phyloP scores from a whole-genome alignment of 306 rosid species.

The Vigna reflexopilosa region DNA sequence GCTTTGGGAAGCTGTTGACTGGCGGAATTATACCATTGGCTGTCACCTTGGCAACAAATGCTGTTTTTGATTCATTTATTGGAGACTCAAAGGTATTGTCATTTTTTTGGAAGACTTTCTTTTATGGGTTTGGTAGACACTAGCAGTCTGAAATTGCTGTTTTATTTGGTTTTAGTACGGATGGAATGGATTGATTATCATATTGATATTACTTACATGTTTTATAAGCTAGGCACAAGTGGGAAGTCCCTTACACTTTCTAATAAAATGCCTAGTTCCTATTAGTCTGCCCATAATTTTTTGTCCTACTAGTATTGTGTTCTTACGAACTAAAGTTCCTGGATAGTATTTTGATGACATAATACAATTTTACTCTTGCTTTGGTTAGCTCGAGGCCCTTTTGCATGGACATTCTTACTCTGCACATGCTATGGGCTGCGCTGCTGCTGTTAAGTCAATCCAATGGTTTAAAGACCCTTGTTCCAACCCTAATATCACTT shows the following conservation, averaged over 20 bases:
- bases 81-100: constrained; percentile 87
- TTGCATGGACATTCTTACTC: constrained; percentile 95
- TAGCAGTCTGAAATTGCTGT: constrained; percentile 17
- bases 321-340: constrained; percentile 39
- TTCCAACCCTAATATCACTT: constrained; percentile 67
- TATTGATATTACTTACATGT: constrained; percentile 3
- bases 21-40: constrained; percentile 91
- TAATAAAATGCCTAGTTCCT: background rate
- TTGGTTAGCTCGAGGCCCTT: constrained; percentile 83
- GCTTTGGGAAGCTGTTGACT: constrained; percentile 91
- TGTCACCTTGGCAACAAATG: constrained; percentile 80
- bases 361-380: constrained; percentile 39
- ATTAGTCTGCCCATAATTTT: background rate
- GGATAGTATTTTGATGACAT: constrained; percentile 38
- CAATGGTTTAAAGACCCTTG: constrained; percentile 87
- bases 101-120: constrained; percentile 27
- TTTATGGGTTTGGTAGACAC: constrained; percentile 29
- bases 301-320: constrained; percentile 33
- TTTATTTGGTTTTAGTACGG: constrained; percentile 3
- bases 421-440: constrained; percentile 95
- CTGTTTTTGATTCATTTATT: constrained; percentile 83
- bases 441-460: constrained; percentile 86
- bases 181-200: constrained; percentile 30
- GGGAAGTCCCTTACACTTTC: background rate
- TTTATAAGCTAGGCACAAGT: background rate